phyloP scores from a whole-genome alignment of 768 basidiomycete genomes.

The Filobasidium floriforme region DNA sequence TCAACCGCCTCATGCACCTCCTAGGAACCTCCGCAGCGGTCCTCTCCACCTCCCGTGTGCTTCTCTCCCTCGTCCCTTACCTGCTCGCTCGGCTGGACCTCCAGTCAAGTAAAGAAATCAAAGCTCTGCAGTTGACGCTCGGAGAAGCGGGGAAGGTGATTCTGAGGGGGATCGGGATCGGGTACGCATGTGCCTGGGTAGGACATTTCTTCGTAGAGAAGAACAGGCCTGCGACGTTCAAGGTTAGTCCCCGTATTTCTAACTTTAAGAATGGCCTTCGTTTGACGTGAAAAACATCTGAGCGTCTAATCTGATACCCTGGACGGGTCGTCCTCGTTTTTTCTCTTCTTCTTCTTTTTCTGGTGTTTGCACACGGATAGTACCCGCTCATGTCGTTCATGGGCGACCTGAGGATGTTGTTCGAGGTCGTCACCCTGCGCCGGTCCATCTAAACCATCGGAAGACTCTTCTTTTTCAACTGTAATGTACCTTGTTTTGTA shows the following conservation, averaged over 20 bases:
- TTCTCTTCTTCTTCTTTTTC: too few species aligned
- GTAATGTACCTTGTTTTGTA: too few species aligned
- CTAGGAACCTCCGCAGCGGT: constrained; percentile 28
- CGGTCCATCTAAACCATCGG: constrained; percentile 13
- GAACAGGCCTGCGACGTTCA: constrained; percentile 36
- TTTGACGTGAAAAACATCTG: too few species aligned
- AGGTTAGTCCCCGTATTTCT: constrained; percentile 15
- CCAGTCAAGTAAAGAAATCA: not conserved
- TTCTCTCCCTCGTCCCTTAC: constrained; percentile 24
- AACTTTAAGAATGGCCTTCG: too few species aligned
- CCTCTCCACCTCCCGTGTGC: constrained; percentile 22
- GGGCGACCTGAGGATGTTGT: constrained; percentile 33
- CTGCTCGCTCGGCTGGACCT: constrained; percentile 12
- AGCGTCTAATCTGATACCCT: too few species aligned
- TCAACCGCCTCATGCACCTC: constrained; percentile 30
- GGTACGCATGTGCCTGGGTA: constrained; percentile 33
- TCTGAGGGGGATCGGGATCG: constrained; percentile 23
- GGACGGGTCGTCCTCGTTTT: too few species aligned
- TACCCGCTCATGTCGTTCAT: constrained; percentile 28
- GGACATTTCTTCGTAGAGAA: constrained; percentile 36
- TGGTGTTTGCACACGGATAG: too few species aligned
- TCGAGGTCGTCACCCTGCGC: constrained; percentile 31
- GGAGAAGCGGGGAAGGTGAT: constrained; percentile 20
- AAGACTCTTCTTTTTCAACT: too few species aligned
- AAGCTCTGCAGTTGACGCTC: constrained; percentile 3